A percentile compares a stretch with the other conserved stretches of the same genome.
Evolutionary conservation across 2,329 filamentous ascomycete genomes (phyloP).

Genomic region (Trichoderma simmonsii): DNA sequence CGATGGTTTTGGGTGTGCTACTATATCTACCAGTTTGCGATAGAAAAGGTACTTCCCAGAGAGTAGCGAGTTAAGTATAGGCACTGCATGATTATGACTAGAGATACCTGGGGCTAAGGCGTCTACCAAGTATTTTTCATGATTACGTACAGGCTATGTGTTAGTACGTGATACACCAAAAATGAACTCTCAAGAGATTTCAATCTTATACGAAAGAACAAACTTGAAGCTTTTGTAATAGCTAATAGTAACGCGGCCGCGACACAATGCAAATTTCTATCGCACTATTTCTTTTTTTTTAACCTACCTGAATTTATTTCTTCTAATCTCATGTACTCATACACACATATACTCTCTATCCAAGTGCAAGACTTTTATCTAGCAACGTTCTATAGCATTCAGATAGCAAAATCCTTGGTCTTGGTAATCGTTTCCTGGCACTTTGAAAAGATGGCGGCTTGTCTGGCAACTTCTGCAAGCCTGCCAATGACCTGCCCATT

Average conservation of each 20-base stretch:
- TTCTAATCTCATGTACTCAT: background rate
- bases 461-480: constrained; percentile 19
- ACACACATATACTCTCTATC: background rate
- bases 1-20: background rate
- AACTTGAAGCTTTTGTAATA: background rate
- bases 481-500: constrained; percentile 20
- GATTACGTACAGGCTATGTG: background rate
- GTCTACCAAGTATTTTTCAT: background rate
- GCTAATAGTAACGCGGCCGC: background rate
- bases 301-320: background rate
- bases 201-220: background rate
- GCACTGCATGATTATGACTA: rapidly evolving
- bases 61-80: background rate
- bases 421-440: constrained; percentile 10
- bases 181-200: background rate
- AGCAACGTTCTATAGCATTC: background rate
- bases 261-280: background rate
- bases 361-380: background rate
- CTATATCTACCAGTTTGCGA: background rate
- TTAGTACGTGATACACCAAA: background rate
- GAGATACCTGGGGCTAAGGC: background rate
- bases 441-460: constrained; percentile 19
- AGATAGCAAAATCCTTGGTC: background rate
- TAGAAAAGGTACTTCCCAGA: background rate
- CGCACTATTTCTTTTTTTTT: background rate